Evolutionary conservation across 148 eudicot species (phyloP), one percentile per base, ranked within the genome.

Genomic region (Diospyros kaki): DNA sequence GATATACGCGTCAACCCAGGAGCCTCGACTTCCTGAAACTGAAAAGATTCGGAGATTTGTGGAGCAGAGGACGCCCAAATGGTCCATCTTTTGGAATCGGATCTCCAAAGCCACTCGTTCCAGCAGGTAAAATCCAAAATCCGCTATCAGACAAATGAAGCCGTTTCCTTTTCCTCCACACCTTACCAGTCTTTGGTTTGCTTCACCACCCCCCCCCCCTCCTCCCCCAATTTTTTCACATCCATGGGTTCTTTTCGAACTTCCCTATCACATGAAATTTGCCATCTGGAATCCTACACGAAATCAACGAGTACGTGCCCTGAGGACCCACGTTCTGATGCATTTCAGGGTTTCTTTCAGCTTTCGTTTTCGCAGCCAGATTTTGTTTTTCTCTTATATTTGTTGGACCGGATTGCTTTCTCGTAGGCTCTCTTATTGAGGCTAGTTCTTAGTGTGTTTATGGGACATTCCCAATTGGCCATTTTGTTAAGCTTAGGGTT

Each of bases 281-380:
- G 28, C 28, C 28, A 28, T 28, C 28, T 28, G 28, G 28, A 28
- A 28, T 28, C 28, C 28, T 28, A 28, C 28, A 28, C 28, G 28
- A 28, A 2, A 40, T 50, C 28, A 17, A 14, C 6, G 18, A 12
- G 10, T 58, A 4, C 46, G 0, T 5, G 45, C 60, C 12, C 3
- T 44, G 72, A 66, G 71, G 18, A 50, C 78, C 73, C 73, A 79
- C 58, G 2, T 68, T 43, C 17, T 8, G 28, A 67, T 51, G 64
- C 68, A 40, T 75, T 48, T 52, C 44, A 64, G 77, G 76, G 68
- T 64, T 78, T 64, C 70, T 45, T 73, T 46, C 50, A 42, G 5
- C 40, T 73, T 65, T 62, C 64, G 14, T 44, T 66, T 28, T 66
- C 50, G 14, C 42, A 18, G 10, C 66, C 74, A n/a, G 38, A 13